Percentiles rank a stretch among this genome's conserved stretches.
Evolutionary conservation across 495 filamentous ascomycete genomes (phyloP).

Genomic region (Amorphotheca resinae): DNA sequence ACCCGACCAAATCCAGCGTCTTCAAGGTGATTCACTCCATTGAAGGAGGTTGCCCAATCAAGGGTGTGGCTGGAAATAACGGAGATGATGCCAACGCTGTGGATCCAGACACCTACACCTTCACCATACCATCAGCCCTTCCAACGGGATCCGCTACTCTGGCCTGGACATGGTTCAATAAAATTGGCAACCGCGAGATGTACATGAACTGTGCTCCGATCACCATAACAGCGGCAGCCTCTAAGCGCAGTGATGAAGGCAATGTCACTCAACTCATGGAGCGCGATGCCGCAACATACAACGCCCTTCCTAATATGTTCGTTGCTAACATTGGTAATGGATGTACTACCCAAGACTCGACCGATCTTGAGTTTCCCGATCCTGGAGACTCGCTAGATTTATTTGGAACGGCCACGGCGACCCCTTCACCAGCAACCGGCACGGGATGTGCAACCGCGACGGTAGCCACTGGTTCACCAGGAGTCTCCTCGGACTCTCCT

Average conservation of each 20-base stretch:
- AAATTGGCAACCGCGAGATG: constrained; percentile 69
- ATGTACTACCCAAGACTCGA: constrained; percentile 36
- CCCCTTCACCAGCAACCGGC: constrained; percentile 3
- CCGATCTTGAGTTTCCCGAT: constrained; percentile 39
- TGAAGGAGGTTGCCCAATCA: constrained; percentile 64
- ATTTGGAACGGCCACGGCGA: constrained; percentile 12
- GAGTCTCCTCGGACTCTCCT: background rate
- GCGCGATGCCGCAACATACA: constrained; percentile 30
- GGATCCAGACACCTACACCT: constrained; percentile 33
- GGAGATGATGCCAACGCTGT: constrained; percentile 10
- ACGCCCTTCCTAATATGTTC: constrained; percentile 65
- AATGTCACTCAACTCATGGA: constrained; percentile 9
- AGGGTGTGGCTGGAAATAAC: constrained; percentile 32
- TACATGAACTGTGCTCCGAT: constrained; percentile 90
- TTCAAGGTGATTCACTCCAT: constrained; percentile 80
- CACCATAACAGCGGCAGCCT: constrained; percentile 41
- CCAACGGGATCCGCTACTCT: constrained; percentile 52
- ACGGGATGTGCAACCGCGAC: background rate
- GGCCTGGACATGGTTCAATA: constrained; percentile 87
- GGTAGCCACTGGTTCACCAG: background rate
- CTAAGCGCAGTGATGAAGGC: constrained; percentile 22
- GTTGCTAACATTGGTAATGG: constrained; percentile 56
- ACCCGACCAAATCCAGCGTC: constrained; percentile 39
- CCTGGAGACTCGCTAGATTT: constrained; percentile 41
- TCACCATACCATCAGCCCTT: constrained; percentile 44